phyloP scores from a whole-genome alignment of 2,329 filamentous ascomycete genomes.

The Nannizziopsis arthrosporioides region DNA sequence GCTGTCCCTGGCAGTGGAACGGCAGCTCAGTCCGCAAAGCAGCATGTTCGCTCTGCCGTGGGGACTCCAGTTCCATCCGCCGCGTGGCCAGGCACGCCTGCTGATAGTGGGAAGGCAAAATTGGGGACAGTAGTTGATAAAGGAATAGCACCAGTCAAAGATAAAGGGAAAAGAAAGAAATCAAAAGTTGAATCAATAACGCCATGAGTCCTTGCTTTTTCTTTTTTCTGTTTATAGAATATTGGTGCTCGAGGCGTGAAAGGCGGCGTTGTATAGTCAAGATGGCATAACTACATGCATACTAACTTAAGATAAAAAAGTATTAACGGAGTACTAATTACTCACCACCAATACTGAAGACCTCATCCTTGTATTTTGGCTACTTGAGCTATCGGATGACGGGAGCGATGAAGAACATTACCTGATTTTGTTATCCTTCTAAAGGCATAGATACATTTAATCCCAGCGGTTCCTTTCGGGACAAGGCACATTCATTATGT shows the following conservation, averaged over 20 bases:
- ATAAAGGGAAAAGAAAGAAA: constrained; percentile 29
- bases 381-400: too few relatives aligned
- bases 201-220: background rate
- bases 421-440: background rate
- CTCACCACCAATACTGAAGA: too few relatives aligned
- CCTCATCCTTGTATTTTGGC: too few relatives aligned
- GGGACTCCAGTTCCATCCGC: constrained; percentile 12
- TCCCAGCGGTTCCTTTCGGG: background rate
- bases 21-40: background rate
- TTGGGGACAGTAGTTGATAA: background rate
- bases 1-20: background rate
- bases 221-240: background rate
- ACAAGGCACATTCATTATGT: background rate
- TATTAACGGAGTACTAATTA: too few relatives aligned
- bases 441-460: background rate
- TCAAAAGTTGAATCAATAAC: constrained; percentile 19
- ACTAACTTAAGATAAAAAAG: too few relatives aligned
- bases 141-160: constrained; percentile 13
- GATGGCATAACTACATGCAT: too few relatives aligned
- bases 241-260: too few relatives aligned
- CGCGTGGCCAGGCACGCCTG: constrained; percentile 11
- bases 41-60: constrained; percentile 4
- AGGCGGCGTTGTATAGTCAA: too few relatives aligned
- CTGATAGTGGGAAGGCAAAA: constrained; percentile 3
- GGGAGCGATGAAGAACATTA: too few relatives aligned